A percentile compares a stretch with the other conserved stretches of the same genome.
Evolutionary conservation across 108 stramenopile genomes (phyloP).

Genomic region (Cyclotella choctawhatcheeana): DNA sequence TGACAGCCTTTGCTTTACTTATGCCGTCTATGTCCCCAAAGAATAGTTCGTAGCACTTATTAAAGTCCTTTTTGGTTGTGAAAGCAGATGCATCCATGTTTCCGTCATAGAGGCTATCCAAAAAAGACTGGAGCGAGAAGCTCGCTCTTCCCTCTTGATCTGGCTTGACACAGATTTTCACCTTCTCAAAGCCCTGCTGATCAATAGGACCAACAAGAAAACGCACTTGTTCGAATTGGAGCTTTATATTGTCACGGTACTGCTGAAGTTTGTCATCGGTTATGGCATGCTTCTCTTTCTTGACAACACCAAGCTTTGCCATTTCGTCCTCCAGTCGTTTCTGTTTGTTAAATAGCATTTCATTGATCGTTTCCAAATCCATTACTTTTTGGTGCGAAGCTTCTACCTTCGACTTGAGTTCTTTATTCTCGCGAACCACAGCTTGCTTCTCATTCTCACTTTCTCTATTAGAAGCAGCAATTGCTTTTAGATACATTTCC

Average conservation of each 20-base stretch:
- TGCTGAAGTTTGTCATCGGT: background rate
- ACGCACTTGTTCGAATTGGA: background rate
- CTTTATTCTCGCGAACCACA: background rate
- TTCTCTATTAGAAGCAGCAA: background rate
- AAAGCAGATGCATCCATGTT: background rate
- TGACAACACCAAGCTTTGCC: background rate
- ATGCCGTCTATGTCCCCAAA: background rate
- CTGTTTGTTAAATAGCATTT: conserved; percentile 5
- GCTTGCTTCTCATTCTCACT: background rate
- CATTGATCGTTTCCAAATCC: background rate
- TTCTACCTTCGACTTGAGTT: background rate
- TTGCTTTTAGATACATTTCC: background rate
- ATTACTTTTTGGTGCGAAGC: background rate
- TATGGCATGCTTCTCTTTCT: background rate
- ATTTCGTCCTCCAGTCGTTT: background rate
- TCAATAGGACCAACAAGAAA: background rate
- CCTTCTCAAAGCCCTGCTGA: background rate
- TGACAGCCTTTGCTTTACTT: background rate
- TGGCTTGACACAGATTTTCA: conserved; percentile 1
- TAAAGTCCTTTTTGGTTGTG: background rate
- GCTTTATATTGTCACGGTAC: background rate
- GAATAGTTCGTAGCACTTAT: background rate
- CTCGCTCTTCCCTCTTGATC: background rate
- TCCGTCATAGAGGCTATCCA: conserved; percentile 6
- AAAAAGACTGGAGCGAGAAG: conserved; percentile 17